Evolutionary conservation across 2,329 filamentous ascomycete genomes (phyloP), one percentile per base, ranked within the genome.

Genomic region (Talaromyces sp.): DNA sequence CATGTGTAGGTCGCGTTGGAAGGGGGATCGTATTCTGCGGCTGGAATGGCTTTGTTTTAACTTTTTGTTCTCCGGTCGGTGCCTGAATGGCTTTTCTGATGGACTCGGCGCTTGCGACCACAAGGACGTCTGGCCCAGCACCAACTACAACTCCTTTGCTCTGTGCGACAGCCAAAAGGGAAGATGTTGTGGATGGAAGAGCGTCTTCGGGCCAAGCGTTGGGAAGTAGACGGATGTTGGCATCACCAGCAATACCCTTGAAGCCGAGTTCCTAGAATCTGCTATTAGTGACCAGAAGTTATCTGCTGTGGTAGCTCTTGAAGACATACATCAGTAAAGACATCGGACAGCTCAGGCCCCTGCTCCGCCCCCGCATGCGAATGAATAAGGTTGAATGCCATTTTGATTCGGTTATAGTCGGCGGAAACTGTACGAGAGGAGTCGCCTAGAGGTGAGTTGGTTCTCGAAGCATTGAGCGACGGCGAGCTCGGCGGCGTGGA

Each of bases 111-210:
- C 83, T 86, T 30, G 90, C 85, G 53, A 99, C 74, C 54, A 90
- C 79, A 40, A 99, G 81, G 45, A 82, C 82, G 65, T 95, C 87
- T 33, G 93, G 93, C 14, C 90, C 89, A 46, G 90, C 94, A 44
- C 92, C 94, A 27, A 93, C 93, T 49, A 97, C 80, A 19, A 99
- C 81, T 36, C 91, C 91, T 71, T 86, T 87, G 55, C 81, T 84
- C 29, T 90, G 87, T 49, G 93, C 91, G 61, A 97, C 83, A 68
- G 88, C 89, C 56, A 99, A 80, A 33, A 99, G 86, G 2, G 90
- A 95, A 11, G 91, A 86, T 40, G 88, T 91, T 4, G 89, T 80
- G 2, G 88, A 80, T 29, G 94, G 93, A 20, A 89, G 80, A 33
- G 83, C 77, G 61, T 86, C 79, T 55, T 73, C 65, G 36, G 88